phyloP scores from a whole-genome alignment of 2,329 filamentous ascomycete species.

The Colletotrichum sp. region DNA sequence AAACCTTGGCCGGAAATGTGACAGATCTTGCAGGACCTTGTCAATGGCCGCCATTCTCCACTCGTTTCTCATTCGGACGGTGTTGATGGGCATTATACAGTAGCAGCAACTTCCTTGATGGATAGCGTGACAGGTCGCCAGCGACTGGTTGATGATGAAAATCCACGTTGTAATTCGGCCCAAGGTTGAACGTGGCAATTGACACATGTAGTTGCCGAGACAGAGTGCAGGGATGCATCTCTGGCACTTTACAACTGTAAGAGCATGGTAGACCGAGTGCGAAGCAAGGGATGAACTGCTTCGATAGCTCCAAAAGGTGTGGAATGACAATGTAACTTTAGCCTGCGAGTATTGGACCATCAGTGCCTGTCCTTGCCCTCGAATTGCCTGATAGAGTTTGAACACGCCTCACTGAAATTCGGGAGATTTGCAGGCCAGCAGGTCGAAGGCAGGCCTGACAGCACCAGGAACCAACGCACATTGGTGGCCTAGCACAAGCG shows the following conservation, averaged over 20 bases:
- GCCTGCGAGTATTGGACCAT: background rate
- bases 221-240: background rate
- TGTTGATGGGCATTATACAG: background rate
- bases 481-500: background rate
- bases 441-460: background rate
- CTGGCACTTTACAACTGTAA: background rate
- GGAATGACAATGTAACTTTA: background rate
- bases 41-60: background rate
- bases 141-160: background rate
- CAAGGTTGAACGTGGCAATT: background rate
- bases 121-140: conserved; percentile 1
- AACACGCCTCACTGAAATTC: background rate
- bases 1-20: background rate
- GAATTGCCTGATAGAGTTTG: background rate
- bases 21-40: background rate
- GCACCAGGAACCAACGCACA: background rate
- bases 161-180: background rate
- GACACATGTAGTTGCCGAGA: background rate
- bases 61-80: background rate
- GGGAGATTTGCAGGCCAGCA: background rate
- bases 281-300: conserved; percentile 10
- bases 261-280: background rate
- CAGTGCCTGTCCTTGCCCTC: background rate
- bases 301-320: background rate
- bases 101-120: background rate